Evolutionary conservation across 2,329 filamentous ascomycete genomes (phyloP), one percentile per base, ranked within the genome.

Genomic region (Arthrocladium fulminans): DNA sequence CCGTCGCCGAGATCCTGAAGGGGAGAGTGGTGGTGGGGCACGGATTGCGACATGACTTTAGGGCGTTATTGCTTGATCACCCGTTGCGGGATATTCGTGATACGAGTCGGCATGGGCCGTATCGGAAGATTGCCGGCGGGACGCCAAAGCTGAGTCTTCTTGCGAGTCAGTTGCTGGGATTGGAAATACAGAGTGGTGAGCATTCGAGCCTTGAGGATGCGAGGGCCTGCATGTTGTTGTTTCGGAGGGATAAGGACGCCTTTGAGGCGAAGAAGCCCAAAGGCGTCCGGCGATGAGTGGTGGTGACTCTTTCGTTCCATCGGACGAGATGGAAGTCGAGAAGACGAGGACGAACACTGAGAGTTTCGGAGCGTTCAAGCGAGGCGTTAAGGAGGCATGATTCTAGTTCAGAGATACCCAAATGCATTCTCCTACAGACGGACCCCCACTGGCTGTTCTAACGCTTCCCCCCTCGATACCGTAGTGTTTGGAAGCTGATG

Each of bases 191-290:
- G 60, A 69, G 68, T 3, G 77, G 77, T 1, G 73, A 75, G 52
- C 79, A 83, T 68, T 77, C 73, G 46, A 78, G 74, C 59, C 70
- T 83, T 47, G 79, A 82, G 59, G 92, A 98, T 71, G 92, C 92
- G 1, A 74, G 88, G 56, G 88, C 86, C 3, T 83, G 88, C 0
- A 97, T 98, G 88, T 70, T 90, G 48, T 69, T 98, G 35, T 97
- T 94, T 61, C 76, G 86, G 53, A 79, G 80, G 56, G 80, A 88
- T 63, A 97, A 96, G 69, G 74, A 81, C 15, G 84, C 76, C 0
- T 96, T 98, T 62, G 92, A 97, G 62, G 72, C 80, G 25, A 44
- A 35, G 32, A 35, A 15, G 32, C 32, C n/a, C n/a, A n/a, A n/a
- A n/a, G n/a, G n/a, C n/a, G n/a, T n/a, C n/a, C n/a, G n/a, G n/a